These are phyloP conservation scores for Aspergillus heteromorphus DNA, from an alignment of 495 filamentous ascomycete genomes.

Conservation along the genomic window DNA sequence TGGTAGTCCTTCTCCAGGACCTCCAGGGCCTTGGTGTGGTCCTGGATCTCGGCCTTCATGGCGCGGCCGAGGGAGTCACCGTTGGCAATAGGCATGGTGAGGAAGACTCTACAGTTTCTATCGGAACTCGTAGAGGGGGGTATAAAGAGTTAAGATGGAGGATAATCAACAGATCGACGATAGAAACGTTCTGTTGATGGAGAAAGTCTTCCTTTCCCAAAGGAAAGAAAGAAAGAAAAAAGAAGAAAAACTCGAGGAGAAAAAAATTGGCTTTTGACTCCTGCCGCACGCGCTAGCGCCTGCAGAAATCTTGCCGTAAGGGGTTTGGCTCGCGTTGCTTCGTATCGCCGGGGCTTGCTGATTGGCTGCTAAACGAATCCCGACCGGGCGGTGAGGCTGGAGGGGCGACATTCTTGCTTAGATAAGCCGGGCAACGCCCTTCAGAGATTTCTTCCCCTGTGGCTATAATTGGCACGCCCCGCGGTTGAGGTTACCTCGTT, in stretches of 20 bases:
- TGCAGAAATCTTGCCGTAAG: constrained; percentile 11
- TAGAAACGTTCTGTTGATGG: constrained; percentile 47
- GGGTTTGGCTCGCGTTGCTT: constrained; percentile 17
- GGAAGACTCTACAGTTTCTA: constrained; percentile 21
- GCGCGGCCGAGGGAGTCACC: constrained; percentile 46
- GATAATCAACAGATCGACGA: constrained; percentile 42
- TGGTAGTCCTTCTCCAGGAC: constrained; percentile 68
- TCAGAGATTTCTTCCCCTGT: not conserved
- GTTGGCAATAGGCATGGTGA: constrained; percentile 66
- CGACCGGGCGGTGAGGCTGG: constrained; percentile 26
- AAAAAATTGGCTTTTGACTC: constrained; percentile 33
- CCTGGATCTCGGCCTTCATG: constrained; percentile 45
- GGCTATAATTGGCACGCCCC: not conserved
- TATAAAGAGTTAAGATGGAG: constrained; percentile 10
- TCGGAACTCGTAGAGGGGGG: constrained; percentile 18
- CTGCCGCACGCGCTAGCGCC: constrained; percentile 14
- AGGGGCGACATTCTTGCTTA: constrained; percentile 8
- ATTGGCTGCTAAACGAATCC: constrained; percentile 37
- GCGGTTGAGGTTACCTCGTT: not conserved
- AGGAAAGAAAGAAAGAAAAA: constrained; percentile 49
- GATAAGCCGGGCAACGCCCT: not conserved
- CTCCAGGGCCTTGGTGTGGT: constrained; percentile 67
- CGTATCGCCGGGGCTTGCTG: constrained; percentile 1
- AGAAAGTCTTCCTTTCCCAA: constrained; percentile 51
- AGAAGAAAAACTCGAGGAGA: constrained; percentile 38